phyloP scores from a whole-genome alignment of 108 stramenopile genomes.

The Mayamaea pseudoterrestris region DNA sequence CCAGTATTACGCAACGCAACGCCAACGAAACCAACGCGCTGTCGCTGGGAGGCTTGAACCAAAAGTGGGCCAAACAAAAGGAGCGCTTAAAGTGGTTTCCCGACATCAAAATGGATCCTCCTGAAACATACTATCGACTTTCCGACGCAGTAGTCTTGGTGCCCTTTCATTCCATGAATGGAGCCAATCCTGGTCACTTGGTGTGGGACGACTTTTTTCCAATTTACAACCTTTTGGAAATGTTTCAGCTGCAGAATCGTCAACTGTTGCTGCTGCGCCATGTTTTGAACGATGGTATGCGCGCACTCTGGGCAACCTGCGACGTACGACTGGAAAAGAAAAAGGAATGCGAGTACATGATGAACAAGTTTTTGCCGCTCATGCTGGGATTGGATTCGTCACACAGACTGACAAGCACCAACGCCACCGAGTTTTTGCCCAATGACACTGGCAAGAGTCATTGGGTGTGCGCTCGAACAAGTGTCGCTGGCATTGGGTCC shows the following conservation, averaged over 20 bases:
- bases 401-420: not conserved
- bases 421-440: not conserved
- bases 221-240: slow-evolving; percentile 32
- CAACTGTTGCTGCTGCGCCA: slow-evolving; percentile 28
- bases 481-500: slow-evolving; percentile 31
- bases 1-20: slow-evolving; percentile 3
- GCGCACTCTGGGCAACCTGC: slow-evolving; percentile 27
- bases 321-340: slow-evolving; percentile 17
- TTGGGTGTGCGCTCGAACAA: slow-evolving; percentile 21
- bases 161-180: slow-evolving; percentile 32
- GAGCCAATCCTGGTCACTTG: slow-evolving; percentile 41
- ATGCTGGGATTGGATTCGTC: slow-evolving; percentile 3
- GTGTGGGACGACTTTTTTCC: slow-evolving; percentile 55
- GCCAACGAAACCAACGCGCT: slow-evolving; percentile 9
- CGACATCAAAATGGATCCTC: slow-evolving; percentile 2
- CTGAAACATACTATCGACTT: slow-evolving; percentile 21
- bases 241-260: slow-evolving; percentile 25
- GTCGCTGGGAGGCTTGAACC: slow-evolving; percentile 34
- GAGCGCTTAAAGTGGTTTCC: slow-evolving; percentile 31
- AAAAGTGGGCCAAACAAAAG: slow-evolving; percentile 29
- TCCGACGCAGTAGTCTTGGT: slow-evolving; percentile 24
- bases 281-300: slow-evolving; percentile 5
- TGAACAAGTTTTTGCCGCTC: slow-evolving; percentile 10
- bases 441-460: not conserved
- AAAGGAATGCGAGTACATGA: slow-evolving; percentile 13